Evolutionary conservation across 2,329 filamentous ascomycete genomes (phyloP), one percentile per base, ranked within the genome.

Genomic region (Calonectria pseudoreteaudii): DNA sequence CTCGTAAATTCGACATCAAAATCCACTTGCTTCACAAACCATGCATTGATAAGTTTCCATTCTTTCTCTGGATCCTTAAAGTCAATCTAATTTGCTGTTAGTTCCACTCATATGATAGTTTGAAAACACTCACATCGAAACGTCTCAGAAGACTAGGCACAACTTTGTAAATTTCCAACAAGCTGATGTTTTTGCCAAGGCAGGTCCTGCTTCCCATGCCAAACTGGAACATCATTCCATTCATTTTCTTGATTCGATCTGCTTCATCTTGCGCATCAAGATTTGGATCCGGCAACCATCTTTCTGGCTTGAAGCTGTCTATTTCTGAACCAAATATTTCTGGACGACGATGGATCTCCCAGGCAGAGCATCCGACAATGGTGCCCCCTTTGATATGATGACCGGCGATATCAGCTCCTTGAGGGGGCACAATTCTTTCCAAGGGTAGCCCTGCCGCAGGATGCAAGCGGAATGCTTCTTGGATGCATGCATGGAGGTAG

Each of bases 401-500:
- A 1, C 92, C 93, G 1, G 89, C 88, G 67, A 95, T 92, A 53
- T 92, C 90, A 30, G 89, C 87, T 13, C 93, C 93, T 26, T 89
- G 86, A 0, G 87, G 84, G 0, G 94, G 94, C 0, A 94, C 93
- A 58, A 96, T 87, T 73, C 94, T 90, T 83, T 96, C 94, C 53
- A 96, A 87, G 0, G 93, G 91, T 7, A 96, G 85, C 0, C 94
- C 94, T 0, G 93, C 89, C 0, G 94, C 93, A 0, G 94, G 94
- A 81, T 96, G 93, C 78, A 95, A 82, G 16, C 94, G 91, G 86
- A 96, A 94, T 6, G 93, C 91, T 83, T 97, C 94, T 80, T 96
- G 94, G 79, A 96, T 89, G 70, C 92, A 92, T 4, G 94, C 94
- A 79, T 95, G 93, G 8, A 97, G 90, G 82, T 96, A 97, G 0